Base-by-base conservation (phyloP, 2,329 filamentous ascomycete genomes). In the Endothia cerciana region DNA sequence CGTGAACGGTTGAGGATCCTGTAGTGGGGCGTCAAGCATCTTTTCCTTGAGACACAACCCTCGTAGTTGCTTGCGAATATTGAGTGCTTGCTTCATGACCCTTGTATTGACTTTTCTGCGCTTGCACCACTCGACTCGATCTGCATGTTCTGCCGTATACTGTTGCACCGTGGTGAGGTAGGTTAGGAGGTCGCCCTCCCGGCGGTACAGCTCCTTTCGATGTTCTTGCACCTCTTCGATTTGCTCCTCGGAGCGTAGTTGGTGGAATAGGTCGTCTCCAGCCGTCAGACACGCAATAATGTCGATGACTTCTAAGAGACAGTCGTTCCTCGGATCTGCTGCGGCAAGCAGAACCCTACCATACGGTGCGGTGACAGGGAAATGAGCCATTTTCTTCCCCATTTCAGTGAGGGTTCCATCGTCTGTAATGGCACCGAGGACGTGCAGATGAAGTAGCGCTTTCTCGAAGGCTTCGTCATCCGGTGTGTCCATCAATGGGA, bases 401-500 rank as follows among this genome's bases (percentile, higher is more conserved):
- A 87, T 81, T 0, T 85, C 79, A 4, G 90, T 97, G 73, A 99
- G 92, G 0, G 81, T 80, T 6, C 92, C 93, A 7, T 87, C 80
- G 28, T 91, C 87, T 3, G 87, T 83, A 0, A 99, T 78, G 0
- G 94, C 93, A 13, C 90, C 88, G 2, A 99, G 87, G 43, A 90
- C 86, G 62, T 93, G 87, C 0, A 99, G 84, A 63, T 95, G 91
- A 6, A 95, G 77, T 0, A 97, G 81, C 0, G 94, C 93, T 71
- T 93, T 93, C 71, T 94, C 89, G 60, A 97, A 86, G 0, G 91
- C 85, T 69, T 96, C 90, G 2, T 88, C 79, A 10, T 91, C 88
- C 0, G 95, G 95, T 0, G 86, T 85, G 64, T 97, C 93, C 75
- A 98, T 89, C 58, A 97, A 87, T 0, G 94, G 93, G 69, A 99